phyloP scores from a whole-genome alignment of 108 stramenopile genomes.

The Discostella pseudostelligera region DNA sequence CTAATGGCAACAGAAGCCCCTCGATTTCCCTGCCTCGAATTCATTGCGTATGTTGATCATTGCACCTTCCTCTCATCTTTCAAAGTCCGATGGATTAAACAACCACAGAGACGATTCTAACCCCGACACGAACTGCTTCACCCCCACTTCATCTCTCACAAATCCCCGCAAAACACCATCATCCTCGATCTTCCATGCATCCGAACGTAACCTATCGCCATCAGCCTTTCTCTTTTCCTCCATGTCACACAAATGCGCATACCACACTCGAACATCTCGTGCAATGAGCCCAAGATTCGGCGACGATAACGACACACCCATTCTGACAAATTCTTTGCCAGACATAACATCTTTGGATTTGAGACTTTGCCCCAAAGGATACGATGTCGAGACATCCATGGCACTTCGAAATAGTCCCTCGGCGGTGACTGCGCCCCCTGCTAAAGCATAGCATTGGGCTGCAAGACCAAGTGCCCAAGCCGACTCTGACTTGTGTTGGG shows the following conservation, averaged over 20 bases:
- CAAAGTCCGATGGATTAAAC: slow-evolving; percentile 35
- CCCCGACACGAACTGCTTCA: slow-evolving; percentile 16
- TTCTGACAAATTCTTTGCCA: slow-evolving; percentile 5
- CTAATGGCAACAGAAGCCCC: no score
- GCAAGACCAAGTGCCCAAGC: slow-evolving; percentile 59
- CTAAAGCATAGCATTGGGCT: slow-evolving; percentile 68
- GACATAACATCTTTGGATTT: not conserved
- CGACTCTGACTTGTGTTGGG: slow-evolving; percentile 41
- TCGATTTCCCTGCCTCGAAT: not conserved
- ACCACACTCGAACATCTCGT: slow-evolving; percentile 55
- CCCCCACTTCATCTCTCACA: slow-evolving; percentile 4
- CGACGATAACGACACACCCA: slow-evolving; percentile 43
- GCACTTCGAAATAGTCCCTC: slow-evolving; percentile 85
- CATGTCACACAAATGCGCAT: slow-evolving; percentile 60
- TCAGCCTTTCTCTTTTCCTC: slow-evolving; percentile 81
- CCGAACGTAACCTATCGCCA: slow-evolving; percentile 49
- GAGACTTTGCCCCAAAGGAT: slow-evolving; percentile 40
- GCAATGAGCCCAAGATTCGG: slow-evolving; percentile 47
- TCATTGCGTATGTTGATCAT: not conserved
- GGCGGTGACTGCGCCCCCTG: slow-evolving; percentile 76
- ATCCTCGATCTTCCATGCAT: slow-evolving; percentile 51
- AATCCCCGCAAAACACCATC: slow-evolving; percentile 45
- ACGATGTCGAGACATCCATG: slow-evolving; percentile 47
- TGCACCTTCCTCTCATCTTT: not conserved
- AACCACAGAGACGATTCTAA: slow-evolving; percentile 38